Conservation (phyloP, 2,329 filamentous ascomycete species). For the Dactylonectria estremocensis region DNA sequence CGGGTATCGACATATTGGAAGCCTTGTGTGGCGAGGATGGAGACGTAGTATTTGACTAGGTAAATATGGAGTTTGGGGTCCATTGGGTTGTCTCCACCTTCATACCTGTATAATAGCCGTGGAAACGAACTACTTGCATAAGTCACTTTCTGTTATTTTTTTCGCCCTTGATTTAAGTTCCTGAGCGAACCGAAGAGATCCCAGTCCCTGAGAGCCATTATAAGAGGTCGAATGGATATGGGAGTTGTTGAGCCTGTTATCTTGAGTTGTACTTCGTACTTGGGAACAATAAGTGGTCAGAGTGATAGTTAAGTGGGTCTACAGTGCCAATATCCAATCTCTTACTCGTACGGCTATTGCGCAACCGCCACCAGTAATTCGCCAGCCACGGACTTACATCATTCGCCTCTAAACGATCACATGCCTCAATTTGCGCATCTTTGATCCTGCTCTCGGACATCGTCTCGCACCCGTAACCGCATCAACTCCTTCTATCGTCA, state of each 20-base stretch:
- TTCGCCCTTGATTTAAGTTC: no score
- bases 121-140: constrained; percentile 35
- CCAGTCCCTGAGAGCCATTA: background rate
- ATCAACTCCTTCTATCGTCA: constrained; percentile 15
- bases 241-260: no score
- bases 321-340: background rate
- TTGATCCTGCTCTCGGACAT: background rate
- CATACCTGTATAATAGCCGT: constrained; percentile 37
- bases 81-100: constrained; percentile 29
- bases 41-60: background rate
- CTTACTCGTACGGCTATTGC: background rate
- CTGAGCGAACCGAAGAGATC: no score
- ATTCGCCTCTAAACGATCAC: background rate
- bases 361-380: constrained; percentile 2
- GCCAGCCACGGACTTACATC: constrained; percentile 10
- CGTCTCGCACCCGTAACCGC: background rate
- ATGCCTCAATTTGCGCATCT: background rate
- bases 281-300: no score
- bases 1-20: background rate
- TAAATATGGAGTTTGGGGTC: constrained; percentile 48
- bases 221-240: no score
- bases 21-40: background rate
- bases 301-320: background rate
- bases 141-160: constrained; percentile 22
- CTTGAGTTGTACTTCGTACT: no score